Base-by-base conservation (phyloP, 2,329 filamentous ascomycete genomes). In the Sclerotinia borealis region DNA sequence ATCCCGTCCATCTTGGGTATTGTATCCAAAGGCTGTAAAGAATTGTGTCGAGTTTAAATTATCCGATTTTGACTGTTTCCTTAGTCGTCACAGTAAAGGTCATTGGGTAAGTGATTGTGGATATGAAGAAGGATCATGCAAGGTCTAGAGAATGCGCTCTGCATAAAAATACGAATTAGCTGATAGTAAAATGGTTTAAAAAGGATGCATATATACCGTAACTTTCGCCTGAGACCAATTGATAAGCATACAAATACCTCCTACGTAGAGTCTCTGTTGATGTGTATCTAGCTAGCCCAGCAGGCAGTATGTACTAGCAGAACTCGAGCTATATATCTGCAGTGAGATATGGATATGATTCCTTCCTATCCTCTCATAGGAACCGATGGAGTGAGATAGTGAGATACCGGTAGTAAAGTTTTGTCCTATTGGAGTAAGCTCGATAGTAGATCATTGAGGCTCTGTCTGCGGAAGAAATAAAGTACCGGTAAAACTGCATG, bases 1-100 rank as follows among this genome's bases (percentile, higher is more conserved):
- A 74, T 73, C 19, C 64, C 64, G 37, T 67, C 68, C 73, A 75
- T 75, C 10, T 64, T 66, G 29, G n/a, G 39, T 11, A 13, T 43
- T 22, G n/a, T n/a, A n/a, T 39, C 7, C 17, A 37, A 22, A 19
- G 37, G 29, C 15, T 15, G 15, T 34, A 11, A 13, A 49, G n/a
- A 34, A 56, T 25, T 22, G 4, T 48, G 22, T 51, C 27, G 45
- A 36, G 41, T 39, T 59, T 15, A 47, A 25, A 25, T 47, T 13
- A n/a, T 34, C 6, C n/a, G 19, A 34, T 31, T 31, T 37, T 29
- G 17, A 25, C 25, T 45, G 39, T 45, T 34, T 9, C 34, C 7
- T 34, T 19, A 43, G 6, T n/a, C 11, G 27, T 7, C 15, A 41
- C 19, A 22, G 19, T 41, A 29, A 55, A 29, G 37, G 22, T 31